A percentile compares a stretch with the other conserved stretches of the same genome.
Evolutionary conservation across 768 basidiomycete genomes (phyloP).

Genomic region (Filobasidium floriforme): DNA sequence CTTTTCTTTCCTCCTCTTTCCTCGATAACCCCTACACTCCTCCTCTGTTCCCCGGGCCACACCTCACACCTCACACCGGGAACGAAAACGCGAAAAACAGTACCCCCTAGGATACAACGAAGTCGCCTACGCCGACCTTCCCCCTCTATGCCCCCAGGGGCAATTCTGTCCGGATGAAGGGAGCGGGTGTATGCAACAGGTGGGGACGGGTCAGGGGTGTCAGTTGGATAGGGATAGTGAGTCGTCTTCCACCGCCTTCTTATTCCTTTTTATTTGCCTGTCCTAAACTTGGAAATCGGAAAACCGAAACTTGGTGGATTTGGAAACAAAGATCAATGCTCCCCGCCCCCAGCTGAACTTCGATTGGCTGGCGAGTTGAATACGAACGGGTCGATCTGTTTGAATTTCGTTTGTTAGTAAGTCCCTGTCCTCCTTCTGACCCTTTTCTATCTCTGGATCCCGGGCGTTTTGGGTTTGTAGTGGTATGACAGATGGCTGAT

Average conservation of each 20-base stretch:
- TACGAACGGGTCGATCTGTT: conserved; percentile 72
- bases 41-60: too few species aligned
- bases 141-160: conserved; percentile 56
- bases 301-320: too few species aligned
- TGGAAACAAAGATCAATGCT: conserved; percentile 86
- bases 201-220: conserved; percentile 61
- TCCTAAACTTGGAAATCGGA: too few species aligned
- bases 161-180: conserved; percentile 81
- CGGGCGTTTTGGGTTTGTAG: too few species aligned
- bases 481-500: too few species aligned
- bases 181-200: conserved; percentile 57
- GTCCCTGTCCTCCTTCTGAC: conserved; percentile 14
- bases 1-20: background rate
- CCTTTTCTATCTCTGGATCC: too few species aligned
- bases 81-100: conserved; percentile 17
- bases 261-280: too few species aligned
- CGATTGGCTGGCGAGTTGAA: conserved; percentile 57
- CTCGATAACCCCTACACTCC: too few species aligned
- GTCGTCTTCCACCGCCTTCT: conserved; percentile 22
- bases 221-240: conserved; percentile 80
- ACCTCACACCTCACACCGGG: conserved; percentile 11
- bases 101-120: conserved; percentile 43
- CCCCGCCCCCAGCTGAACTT: conserved; percentile 58
- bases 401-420: conserved; percentile 75
- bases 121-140: conserved; percentile 47